Evolutionary conservation across 2,329 filamentous ascomycete species (phyloP).

Genomic region (Arthrinium puccinioides): DNA sequence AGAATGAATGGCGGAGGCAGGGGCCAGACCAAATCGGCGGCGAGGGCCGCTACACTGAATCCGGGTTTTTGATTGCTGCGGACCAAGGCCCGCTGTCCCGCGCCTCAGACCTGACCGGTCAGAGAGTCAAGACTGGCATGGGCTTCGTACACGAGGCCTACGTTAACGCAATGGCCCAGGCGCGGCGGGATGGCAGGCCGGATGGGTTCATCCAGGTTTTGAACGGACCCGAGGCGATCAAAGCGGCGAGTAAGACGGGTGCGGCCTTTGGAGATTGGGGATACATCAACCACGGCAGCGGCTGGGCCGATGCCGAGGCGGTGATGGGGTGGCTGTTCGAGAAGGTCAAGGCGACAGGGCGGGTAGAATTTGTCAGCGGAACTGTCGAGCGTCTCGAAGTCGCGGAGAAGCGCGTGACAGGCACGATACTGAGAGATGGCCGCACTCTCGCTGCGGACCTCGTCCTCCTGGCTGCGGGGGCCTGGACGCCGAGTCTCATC

Average conservation of each 20-base stretch:
- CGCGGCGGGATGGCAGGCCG: conserved; percentile 28
- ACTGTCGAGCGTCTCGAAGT: conserved; percentile 36
- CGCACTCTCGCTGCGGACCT: conserved; percentile 56
- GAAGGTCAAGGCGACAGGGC: conserved; percentile 44
- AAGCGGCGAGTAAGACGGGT: conserved; percentile 35
- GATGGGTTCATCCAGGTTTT: conserved; percentile 36
- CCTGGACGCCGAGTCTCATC: conserved; percentile 75
- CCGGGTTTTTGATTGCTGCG: conserved; percentile 59
- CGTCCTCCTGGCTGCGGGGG: conserved; percentile 75
- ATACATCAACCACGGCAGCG: conserved; percentile 67
- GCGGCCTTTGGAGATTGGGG: conserved; percentile 55
- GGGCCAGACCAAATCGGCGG: conserved; percentile 49
- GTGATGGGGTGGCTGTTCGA: conserved; percentile 59
- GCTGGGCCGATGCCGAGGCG: conserved; percentile 74
- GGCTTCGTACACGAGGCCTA: conserved; percentile 55
- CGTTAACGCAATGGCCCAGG: conserved; percentile 51
- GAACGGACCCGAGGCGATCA: conserved; percentile 35
- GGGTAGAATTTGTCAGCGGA: conserved; percentile 48
- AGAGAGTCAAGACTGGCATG: conserved; percentile 38
- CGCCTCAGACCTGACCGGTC: conserved; percentile 12
- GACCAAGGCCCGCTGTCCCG: conserved; percentile 28
- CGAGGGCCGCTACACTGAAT: conserved; percentile 62
- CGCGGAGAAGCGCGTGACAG: conserved; percentile 37
- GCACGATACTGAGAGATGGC: conserved; percentile 48
- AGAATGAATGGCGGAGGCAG: conserved; percentile 58